Evolutionary conservation across 257 asterid species (phyloP), one percentile per base, ranked within the genome.

Genomic region (Marsdenia floribunda): DNA sequence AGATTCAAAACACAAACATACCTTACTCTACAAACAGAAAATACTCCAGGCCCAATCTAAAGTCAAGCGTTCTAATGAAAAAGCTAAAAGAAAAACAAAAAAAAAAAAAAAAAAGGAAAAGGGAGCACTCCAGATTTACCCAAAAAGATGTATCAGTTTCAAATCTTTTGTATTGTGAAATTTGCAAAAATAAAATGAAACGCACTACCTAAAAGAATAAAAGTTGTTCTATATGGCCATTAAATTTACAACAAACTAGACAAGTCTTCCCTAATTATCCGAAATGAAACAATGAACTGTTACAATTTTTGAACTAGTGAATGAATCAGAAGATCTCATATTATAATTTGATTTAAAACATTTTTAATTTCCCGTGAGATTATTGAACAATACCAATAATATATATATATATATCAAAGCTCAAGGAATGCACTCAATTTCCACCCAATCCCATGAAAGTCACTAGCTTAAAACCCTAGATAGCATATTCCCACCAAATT

Each of bases 381-480:
- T 0, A 16, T 19, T 66, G 7, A 64, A 64, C 26, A 65, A 18
- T 2, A 65, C 2, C 6, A 8, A 44, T 6, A 38, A 44, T 0
- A 24, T 29, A 29, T 29, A 4, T 5, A 50, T 8, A 29, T 9
- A 3, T 21, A 10, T 11, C 22, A 18, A 66, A 18, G 40, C 71
- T 38, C 64, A 50, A 13, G 37, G 10, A 53, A 19, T 26, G 49
- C 42, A 64, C 60, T 74, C 18, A 74, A 29, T 64, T 37, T 2
- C 24, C 22, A 63, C 26, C 11, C 40, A n/a, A 8, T 59, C 54
- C 21, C 63, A 54, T 6, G 2, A 5, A 54, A 29, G 12, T 33
- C n/a, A 13, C 52, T 73, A 29, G 29, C 13, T 33, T 57, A 46
- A 70, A 77, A 77, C 76, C 80, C 68, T 77, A 70, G 72, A 49